Evolutionary conservation across 2,329 filamentous ascomycete genomes (phyloP), one percentile per base, ranked within the genome.

Genomic region (Leptographium radiaticola): DNA sequence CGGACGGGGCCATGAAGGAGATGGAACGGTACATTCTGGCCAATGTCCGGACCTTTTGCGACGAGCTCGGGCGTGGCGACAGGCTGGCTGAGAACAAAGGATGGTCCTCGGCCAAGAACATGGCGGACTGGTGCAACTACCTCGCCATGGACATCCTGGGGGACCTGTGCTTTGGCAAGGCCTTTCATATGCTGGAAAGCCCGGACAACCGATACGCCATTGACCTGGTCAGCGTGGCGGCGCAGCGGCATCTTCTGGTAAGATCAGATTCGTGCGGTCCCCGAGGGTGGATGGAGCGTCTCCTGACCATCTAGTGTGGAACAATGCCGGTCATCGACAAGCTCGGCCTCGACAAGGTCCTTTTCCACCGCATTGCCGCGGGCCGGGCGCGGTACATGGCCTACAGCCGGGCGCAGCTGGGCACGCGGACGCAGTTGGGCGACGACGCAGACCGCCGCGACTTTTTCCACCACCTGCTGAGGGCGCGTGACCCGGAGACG

Each of bases 401-500:
- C 51, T 87, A 87, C 68, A 84, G 81, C 66, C 81, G 83, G 50
- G 71, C 73, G 2, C 84, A 87, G 66, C 75, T 86, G 43, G 75
- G 75, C 15, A 79, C 86, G 62, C 76, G 84, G 30, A 85, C 82
- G 49, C 79, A 81, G 57, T 70, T 84, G 31, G 82, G 82, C 33
- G 80, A 81, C 59, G 80, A 78, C 59, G 81, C 76, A 49, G 81
- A 80, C 61, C 82, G 84, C 38, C 80, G 83, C 54, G 85, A 88
- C 64, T 87, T 88, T 70, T 87, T 88, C 70, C 83, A 86, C 67
- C 82, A 87, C 65, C 75, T 89, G 12, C 75, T 88, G 56, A 83
- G 82, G 62, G 84, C 84, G 9, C 77, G 78, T 42, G 84, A 88
- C 59, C 83, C 83, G 13, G 83, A 87, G 63, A 86, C 83, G 0